Percentiles rank a stretch among this genome's conserved stretches.
Conservation (phyloP, 768 basidiomycete species). For the Harrya chromipes region DNA sequence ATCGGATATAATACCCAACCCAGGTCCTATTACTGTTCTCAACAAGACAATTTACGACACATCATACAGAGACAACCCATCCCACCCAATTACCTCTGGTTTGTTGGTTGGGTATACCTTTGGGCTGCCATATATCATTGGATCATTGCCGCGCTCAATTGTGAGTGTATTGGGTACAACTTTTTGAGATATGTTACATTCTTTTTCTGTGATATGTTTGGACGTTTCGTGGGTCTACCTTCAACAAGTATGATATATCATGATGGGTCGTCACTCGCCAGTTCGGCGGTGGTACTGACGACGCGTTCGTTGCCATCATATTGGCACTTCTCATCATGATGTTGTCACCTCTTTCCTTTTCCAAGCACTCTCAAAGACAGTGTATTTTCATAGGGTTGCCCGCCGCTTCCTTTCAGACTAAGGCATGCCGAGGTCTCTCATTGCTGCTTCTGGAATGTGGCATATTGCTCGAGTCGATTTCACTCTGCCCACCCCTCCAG, state of each 20-base stretch:
- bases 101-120: slow-evolving; percentile 90
- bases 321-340: slow-evolving; percentile 78
- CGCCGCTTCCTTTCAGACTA: slow-evolving; percentile 81
- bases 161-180: slow-evolving; percentile 64
- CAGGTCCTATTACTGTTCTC: slow-evolving; percentile 89
- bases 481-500: slow-evolving; percentile 57
- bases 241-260: slow-evolving; percentile 86
- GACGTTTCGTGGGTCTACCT: slow-evolving; percentile 85
- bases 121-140: slow-evolving; percentile 88
- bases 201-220: slow-evolving; percentile 90
- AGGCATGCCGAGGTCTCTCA: slow-evolving; percentile 85
- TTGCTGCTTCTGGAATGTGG: slow-evolving; percentile 73
- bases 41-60: slow-evolving; percentile 85
- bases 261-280: slow-evolving; percentile 82
- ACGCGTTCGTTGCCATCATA: slow-evolving; percentile 62
- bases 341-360: slow-evolving; percentile 73
- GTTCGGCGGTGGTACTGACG: slow-evolving; percentile 43
- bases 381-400: slow-evolving; percentile 70
- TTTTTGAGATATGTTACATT: slow-evolving; percentile 84
- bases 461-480: slow-evolving; percentile 87
- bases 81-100: slow-evolving; percentile 76
- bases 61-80: slow-evolving; percentile 57
- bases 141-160: slow-evolving; percentile 76
- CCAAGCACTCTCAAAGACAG: slow-evolving; percentile 56
- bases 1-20: too few relatives aligned